A percentile compares a stretch with the other conserved stretches of the same genome.
Evolutionary conservation across 352 stramenopile species (phyloP).

Genomic region (Phytophthora podocarpi): DNA sequence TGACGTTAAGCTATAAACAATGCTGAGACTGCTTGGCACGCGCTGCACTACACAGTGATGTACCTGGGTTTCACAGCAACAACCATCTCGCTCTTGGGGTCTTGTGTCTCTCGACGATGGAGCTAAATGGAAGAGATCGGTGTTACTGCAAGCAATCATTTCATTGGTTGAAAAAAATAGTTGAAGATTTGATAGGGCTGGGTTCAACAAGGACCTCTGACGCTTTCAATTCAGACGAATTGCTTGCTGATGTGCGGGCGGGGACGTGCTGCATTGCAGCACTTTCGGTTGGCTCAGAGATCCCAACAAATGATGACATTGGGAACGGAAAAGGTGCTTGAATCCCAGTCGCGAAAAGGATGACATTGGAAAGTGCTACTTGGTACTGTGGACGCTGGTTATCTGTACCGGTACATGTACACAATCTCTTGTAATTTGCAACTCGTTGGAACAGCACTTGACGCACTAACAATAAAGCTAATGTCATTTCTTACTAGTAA

Average conservation of each 20-base stretch:
- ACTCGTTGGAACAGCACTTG: not conserved
- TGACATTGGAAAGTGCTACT: not conserved
- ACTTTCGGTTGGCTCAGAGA: slow-evolving; percentile 11
- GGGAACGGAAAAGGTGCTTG: slow-evolving; percentile 5
- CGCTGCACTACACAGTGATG: not conserved
- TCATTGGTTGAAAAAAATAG: slow-evolving; percentile 23
- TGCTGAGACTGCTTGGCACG: not conserved
- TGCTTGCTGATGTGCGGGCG: slow-evolving; percentile 19
- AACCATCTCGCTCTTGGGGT: too few relatives aligned
- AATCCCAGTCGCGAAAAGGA: slow-evolving; percentile 1
- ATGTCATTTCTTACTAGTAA: slow-evolving; percentile 14
- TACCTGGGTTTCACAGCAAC: slow-evolving; percentile 36
- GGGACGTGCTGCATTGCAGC: slow-evolving; percentile 10
- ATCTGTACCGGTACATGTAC: not conserved
- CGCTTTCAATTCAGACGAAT: too few relatives aligned
- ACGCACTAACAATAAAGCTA: not conserved
- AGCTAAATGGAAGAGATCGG: not conserved
- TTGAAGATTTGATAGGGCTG: slow-evolving; percentile 3
- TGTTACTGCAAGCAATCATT: not conserved
- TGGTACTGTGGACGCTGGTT: not conserved
- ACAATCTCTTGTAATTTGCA: not conserved
- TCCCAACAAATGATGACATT: slow-evolving; percentile 8
- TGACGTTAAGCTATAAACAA: not conserved
- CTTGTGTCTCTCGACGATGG: too few relatives aligned
- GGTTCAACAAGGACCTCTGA: not conserved